phyloP scores from a whole-genome alignment of 2,329 filamentous ascomycete genomes.

The Neonectria magnoliae region DNA sequence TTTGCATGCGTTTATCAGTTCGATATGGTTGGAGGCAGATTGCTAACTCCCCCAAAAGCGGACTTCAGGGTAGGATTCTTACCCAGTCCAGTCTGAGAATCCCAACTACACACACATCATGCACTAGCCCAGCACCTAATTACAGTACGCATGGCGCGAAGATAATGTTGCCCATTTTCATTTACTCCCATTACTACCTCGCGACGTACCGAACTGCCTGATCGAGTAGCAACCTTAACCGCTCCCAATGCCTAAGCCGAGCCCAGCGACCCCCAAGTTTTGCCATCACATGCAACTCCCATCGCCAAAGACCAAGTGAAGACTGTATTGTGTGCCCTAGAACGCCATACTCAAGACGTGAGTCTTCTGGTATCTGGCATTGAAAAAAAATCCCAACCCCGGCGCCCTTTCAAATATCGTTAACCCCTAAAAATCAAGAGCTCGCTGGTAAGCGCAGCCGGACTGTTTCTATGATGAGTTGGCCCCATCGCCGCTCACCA shows the following conservation, averaged over 20 bases:
- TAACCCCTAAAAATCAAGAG: conserved; percentile 5
- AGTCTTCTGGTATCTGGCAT: conserved; percentile 38
- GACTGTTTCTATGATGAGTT: conserved; percentile 11
- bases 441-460: background rate
- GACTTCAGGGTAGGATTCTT: background rate
- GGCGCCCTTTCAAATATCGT: conserved; percentile 12
- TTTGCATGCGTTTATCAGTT: too few species aligned
- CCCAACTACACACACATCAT: background rate
- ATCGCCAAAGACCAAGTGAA: conserved; percentile 24
- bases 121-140: background rate
- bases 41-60: background rate
- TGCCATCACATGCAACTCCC: conserved; percentile 18
- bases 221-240: conserved; percentile 11
- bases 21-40: background rate
- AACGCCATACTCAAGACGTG: conserved; percentile 40
- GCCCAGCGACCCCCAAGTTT: conserved; percentile 12
- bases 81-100: background rate
- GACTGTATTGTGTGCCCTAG: conserved; percentile 30
- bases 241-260: conserved; percentile 9
- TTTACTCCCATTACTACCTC: conserved; percentile 7
- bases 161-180: background rate
- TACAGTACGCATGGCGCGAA: background rate
- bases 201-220: conserved; percentile 2
- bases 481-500: conserved; percentile 65
- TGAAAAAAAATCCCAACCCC: conserved; percentile 17